Percentiles rank a stretch among this genome's conserved stretches.
Conservation (phyloP, 352 stramenopile species). For the Phytophthora syringae region DNA sequence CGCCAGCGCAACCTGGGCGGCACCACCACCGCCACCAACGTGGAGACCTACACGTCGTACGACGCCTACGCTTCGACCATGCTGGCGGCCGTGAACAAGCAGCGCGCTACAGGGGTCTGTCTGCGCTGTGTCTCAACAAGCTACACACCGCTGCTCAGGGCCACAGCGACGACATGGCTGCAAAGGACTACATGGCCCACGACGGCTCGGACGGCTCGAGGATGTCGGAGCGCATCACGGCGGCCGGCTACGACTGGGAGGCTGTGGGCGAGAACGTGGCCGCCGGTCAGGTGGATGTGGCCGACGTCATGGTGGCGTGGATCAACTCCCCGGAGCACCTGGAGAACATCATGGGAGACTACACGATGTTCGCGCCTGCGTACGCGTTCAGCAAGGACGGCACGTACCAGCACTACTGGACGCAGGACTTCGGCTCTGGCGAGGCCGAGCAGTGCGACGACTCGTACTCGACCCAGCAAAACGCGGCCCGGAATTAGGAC, state of each 20-base stretch:
- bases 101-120: slow-evolving; percentile 46
- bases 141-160: slow-evolving; percentile 24
- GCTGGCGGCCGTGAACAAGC: slow-evolving; percentile 52
- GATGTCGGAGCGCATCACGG: slow-evolving; percentile 43
- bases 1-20: slow-evolving; percentile 16
- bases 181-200: slow-evolving; percentile 56
- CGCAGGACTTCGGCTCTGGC: slow-evolving; percentile 59
- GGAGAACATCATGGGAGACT: slow-evolving; percentile 47
- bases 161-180: slow-evolving; percentile 55
- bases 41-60: slow-evolving; percentile 16
- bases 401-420: slow-evolving; percentile 62
- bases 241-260: slow-evolving; percentile 49
- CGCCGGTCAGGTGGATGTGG: slow-evolving; percentile 36
- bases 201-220: slow-evolving; percentile 46
- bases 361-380: slow-evolving; percentile 45
- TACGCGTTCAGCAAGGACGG: slow-evolving; percentile 36
- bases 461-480: too few species aligned
- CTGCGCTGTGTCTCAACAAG: slow-evolving; percentile 52
- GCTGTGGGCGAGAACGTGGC: slow-evolving; percentile 46
- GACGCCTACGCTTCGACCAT: slow-evolving; percentile 27
- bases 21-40: too few species aligned
- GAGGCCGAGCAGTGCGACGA: slow-evolving; percentile 34
- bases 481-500: too few species aligned
- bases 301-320: slow-evolving; percentile 45
- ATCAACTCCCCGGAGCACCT: slow-evolving; percentile 43